phyloP scores from a whole-genome alignment of 1,284 basidiomycete genomes.

The Entoloma clypeatum region DNA sequence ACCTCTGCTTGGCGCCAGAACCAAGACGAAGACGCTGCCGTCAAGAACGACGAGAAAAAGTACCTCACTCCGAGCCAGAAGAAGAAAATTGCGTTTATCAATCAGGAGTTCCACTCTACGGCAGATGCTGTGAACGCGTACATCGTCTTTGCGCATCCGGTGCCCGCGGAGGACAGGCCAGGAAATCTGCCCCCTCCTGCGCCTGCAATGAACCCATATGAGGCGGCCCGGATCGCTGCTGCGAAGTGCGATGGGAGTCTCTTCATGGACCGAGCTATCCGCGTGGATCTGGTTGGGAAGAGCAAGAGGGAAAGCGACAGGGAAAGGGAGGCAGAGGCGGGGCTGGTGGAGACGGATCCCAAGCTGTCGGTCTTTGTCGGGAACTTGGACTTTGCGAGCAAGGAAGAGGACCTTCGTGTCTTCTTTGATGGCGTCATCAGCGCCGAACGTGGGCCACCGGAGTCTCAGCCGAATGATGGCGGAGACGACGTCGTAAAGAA shows the following conservation, averaged over 20 bases:
- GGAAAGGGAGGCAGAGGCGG: constrained; percentile 12
- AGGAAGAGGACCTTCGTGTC: constrained; percentile 84
- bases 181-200: constrained; percentile 56
- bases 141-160: constrained; percentile 77
- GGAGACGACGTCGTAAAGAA: constrained; percentile 29
- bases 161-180: constrained; percentile 38
- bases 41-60: constrained; percentile 50
- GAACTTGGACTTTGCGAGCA: constrained; percentile 88
- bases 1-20: constrained; percentile 66
- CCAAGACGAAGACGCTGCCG: constrained; percentile 41
- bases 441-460: constrained; percentile 64
- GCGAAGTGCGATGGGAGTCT: constrained; percentile 64
- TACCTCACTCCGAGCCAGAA: constrained; percentile 85
- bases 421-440: constrained; percentile 84
- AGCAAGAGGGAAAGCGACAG: constrained; percentile 18
- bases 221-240: constrained; percentile 64
- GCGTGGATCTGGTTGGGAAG: constrained; percentile 66
- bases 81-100: constrained; percentile 93
- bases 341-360: constrained; percentile 48
- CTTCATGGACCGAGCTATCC: constrained; percentile 74
- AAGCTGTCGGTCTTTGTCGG: constrained; percentile 89
- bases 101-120: constrained; percentile 77
- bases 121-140: constrained; percentile 80
- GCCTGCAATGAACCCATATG: constrained; percentile 62
- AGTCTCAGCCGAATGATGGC: constrained; percentile 22